Percentiles rank a stretch among this genome's conserved stretches.
Conservation (phyloP, 768 basidiomycete species). For the Epithele typhae region DNA sequence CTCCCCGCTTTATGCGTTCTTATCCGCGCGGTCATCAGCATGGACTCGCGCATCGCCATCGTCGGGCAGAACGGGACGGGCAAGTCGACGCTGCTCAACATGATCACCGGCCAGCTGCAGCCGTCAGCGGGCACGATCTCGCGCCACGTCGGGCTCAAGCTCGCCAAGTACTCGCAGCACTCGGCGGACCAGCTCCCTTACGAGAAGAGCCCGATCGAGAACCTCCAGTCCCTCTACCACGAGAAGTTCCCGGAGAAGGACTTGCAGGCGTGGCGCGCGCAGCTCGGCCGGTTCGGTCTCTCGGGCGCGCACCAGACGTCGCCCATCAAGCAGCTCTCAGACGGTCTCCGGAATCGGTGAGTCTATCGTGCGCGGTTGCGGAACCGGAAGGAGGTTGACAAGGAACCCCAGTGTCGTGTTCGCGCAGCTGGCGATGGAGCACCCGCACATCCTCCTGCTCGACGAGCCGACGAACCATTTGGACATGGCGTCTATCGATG, state of each 20-base stretch:
- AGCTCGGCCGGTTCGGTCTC: slow-evolving; percentile 94
- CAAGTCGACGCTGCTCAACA: slow-evolving; percentile 87
- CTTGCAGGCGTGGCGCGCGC: slow-evolving; percentile 85
- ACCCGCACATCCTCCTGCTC: slow-evolving; percentile 89
- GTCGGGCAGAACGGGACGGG: slow-evolving; percentile 96
- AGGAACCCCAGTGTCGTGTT: slow-evolving; percentile 68
- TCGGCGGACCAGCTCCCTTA: slow-evolving; percentile 98
- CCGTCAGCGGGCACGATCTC: slow-evolving; percentile 84
- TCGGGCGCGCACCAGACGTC: slow-evolving; percentile 91
- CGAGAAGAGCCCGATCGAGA: slow-evolving; percentile 85
- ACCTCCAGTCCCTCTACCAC: slow-evolving; percentile 79
- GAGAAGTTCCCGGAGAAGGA: slow-evolving; percentile 95
- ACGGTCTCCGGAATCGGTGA: slow-evolving; percentile 92
- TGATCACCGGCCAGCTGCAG: slow-evolving; percentile 79
- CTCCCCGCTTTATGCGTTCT: background rate
- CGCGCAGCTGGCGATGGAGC: slow-evolving; percentile 94
- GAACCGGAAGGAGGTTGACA: background rate
- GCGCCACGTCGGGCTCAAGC: slow-evolving; percentile 85
- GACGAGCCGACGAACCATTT: slow-evolving; percentile 97
- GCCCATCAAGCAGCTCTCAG: slow-evolving; percentile 91
- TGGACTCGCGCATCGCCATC: slow-evolving; percentile 94
- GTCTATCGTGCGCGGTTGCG: slow-evolving; percentile 18
- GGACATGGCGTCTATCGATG: slow-evolving; percentile 98
- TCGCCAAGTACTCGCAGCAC: slow-evolving; percentile 99
- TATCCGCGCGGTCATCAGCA: slow-evolving; percentile 45